Conservation (phyloP, 192 early-diverging fungal genomes). For the Backusella morwellensis region DNA sequence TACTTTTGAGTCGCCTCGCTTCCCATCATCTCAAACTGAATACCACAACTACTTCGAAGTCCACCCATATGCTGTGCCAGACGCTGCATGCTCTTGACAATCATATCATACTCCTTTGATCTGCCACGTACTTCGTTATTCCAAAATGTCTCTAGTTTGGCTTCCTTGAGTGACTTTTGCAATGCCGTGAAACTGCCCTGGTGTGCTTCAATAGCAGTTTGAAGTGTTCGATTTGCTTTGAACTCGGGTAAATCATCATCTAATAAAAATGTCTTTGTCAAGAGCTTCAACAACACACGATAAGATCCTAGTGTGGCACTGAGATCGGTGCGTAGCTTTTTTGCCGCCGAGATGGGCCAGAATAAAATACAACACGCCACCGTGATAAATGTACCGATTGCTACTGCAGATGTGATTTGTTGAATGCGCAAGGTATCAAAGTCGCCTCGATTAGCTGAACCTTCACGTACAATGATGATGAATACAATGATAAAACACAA, state of each 20-base stretch:
- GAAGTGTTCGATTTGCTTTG: slow-evolving; percentile 52
- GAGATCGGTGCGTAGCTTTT: slow-evolving; percentile 51
- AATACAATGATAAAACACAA: slow-evolving; percentile 54
- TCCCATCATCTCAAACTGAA: slow-evolving; percentile 59
- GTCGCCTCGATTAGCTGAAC: slow-evolving; percentile 40
- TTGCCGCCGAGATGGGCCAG: slow-evolving; percentile 54
- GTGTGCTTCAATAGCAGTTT: slow-evolving; percentile 60
- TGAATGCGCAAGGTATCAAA: slow-evolving; percentile 43
- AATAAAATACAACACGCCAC: slow-evolving; percentile 40
- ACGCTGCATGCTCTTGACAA: slow-evolving; percentile 59
- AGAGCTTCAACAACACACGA: slow-evolving; percentile 54
- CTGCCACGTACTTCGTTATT: slow-evolving; percentile 50
- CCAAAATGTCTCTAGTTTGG: slow-evolving; percentile 52
- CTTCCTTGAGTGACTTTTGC: slow-evolving; percentile 52
- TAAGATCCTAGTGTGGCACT: slow-evolving; percentile 56
- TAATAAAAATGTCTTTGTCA: slow-evolving; percentile 65
- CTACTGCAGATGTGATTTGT: slow-evolving; percentile 42
- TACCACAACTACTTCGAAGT: slow-evolving; percentile 68
- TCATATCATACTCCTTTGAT: slow-evolving; percentile 39
- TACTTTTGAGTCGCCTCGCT: slow-evolving; percentile 10
- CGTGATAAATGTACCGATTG: slow-evolving; percentile 44
- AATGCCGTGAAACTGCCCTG: slow-evolving; percentile 59
- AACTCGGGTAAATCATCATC: slow-evolving; percentile 54
- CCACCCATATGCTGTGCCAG: slow-evolving; percentile 71
- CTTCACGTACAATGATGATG: slow-evolving; percentile 49